These are phyloP conservation scores for Melampsora occidentalis DNA, from an alignment of 1,284 basidiomycete genomes.

Conservation along the genomic window DNA sequence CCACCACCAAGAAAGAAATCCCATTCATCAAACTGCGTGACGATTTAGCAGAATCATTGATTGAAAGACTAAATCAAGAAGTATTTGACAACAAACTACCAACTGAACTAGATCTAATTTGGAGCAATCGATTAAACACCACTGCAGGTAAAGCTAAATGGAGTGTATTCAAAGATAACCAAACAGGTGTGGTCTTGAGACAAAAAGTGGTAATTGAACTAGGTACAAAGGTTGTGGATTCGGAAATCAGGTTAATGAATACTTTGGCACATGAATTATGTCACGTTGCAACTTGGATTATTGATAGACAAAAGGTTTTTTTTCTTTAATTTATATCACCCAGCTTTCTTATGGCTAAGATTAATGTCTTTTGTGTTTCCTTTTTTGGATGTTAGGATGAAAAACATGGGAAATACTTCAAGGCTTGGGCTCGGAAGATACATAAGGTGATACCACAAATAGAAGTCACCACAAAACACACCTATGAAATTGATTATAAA, in stretches of 20 bases:
- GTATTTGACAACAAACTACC: constrained; percentile 58
- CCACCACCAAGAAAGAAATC: not conserved
- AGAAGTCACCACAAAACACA: constrained; percentile 68
- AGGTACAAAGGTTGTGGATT: constrained; percentile 72
- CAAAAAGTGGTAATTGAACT: constrained; percentile 61
- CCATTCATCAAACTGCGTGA: constrained; percentile 29
- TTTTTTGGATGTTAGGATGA: constrained; percentile 8
- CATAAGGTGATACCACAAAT: constrained; percentile 66
- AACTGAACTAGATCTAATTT: constrained; percentile 63
- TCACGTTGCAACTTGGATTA: constrained; percentile 76
- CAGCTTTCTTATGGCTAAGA: not conserved
- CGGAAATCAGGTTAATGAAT: constrained; percentile 68
- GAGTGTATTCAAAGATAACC: constrained; percentile 56
- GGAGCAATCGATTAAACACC: constrained; percentile 69
- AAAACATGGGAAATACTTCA: constrained; percentile 59
- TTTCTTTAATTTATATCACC: not conserved
- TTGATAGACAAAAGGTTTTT: constrained; percentile 65
- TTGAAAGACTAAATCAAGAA: constrained; percentile 12
- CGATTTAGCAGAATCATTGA: constrained; percentile 15
- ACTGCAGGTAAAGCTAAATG: constrained; percentile 75
- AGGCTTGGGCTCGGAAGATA: constrained; percentile 56
- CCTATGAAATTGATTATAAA: constrained; percentile 72
- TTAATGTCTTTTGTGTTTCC: not conserved
- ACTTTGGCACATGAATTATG: constrained; percentile 85
- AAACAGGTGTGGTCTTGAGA: constrained; percentile 58